A percentile compares a stretch with the other conserved stretches of the same genome.
Evolutionary conservation across 2,329 filamentous ascomycete genomes (phyloP).

Genomic region (Penicillium sp.): DNA sequence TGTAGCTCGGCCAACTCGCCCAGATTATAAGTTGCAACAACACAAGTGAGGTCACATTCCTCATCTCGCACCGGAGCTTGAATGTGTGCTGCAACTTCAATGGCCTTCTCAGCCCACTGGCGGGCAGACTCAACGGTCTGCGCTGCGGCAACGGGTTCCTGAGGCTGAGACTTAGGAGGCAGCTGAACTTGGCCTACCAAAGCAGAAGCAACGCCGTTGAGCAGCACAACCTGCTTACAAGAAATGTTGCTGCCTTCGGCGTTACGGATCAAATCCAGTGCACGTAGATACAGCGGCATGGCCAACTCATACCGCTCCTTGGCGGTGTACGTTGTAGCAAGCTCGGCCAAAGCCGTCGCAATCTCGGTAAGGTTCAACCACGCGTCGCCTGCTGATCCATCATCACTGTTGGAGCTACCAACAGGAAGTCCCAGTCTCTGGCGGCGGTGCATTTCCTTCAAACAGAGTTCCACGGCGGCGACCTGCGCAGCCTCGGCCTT

Average conservation of each 20-base stretch:
- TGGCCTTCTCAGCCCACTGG: slow-evolving; percentile 77
- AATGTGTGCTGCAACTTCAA: slow-evolving; percentile 67
- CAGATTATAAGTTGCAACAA: slow-evolving; percentile 81
- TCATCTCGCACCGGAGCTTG: slow-evolving; percentile 66
- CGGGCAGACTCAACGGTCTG: slow-evolving; percentile 69
- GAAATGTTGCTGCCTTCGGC: slow-evolving; percentile 47
- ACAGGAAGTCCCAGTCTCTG: slow-evolving; percentile 67
- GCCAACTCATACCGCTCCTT: slow-evolving; percentile 77
- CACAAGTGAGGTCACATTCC: slow-evolving; percentile 83
- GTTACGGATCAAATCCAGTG: slow-evolving; percentile 66
- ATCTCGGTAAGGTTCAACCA: slow-evolving; percentile 44
- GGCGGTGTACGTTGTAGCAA: slow-evolving; percentile 75
- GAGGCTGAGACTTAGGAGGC: slow-evolving; percentile 27
- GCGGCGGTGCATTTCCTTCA: slow-evolving; percentile 73
- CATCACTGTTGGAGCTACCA: slow-evolving; percentile 50
- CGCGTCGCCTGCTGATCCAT: slow-evolving; percentile 26
- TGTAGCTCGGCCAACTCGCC: slow-evolving; percentile 79
- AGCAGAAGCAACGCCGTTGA: slow-evolving; percentile 60
- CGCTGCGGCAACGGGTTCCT: slow-evolving; percentile 52
- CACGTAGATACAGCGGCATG: slow-evolving; percentile 82
- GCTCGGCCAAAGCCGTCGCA: slow-evolving; percentile 50
- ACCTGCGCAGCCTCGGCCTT: slow-evolving; percentile 73
- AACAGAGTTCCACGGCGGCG: slow-evolving; percentile 77
- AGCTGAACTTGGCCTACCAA: slow-evolving; percentile 36
- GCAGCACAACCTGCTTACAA: slow-evolving; percentile 76